phyloP scores from a whole-genome alignment of 805 yeast species.

The Candida schatavii region DNA sequence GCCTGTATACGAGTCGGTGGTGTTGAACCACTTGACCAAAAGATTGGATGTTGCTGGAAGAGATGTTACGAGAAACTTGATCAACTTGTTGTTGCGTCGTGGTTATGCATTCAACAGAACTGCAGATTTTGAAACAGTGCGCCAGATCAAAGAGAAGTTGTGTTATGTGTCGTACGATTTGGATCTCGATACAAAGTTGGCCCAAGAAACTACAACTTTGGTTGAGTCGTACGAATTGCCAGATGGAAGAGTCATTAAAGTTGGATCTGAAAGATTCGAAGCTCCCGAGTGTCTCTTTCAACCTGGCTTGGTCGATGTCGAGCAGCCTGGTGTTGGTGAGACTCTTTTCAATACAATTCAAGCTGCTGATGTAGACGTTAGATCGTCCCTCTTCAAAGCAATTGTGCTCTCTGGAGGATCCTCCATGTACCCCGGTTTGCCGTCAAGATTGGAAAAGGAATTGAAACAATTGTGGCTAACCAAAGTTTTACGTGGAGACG shows the following conservation, averaged over 20 bases:
- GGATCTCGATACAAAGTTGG: conserved; percentile 80
- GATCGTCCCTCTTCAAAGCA: conserved; percentile 84
- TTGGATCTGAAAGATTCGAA: conserved; percentile 93
- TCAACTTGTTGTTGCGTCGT: conserved; percentile 85
- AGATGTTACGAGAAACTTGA: conserved; percentile 95
- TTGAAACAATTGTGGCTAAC: conserved; percentile 95
- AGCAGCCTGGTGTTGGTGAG: conserved; percentile 97
- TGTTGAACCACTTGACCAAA: conserved; percentile 88
- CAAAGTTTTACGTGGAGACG: conserved; percentile 81
- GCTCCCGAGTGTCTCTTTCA: conserved; percentile 98
- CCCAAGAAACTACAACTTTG: conserved; percentile 92
- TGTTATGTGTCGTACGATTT: conserved; percentile 95
- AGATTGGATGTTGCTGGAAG: conserved; percentile 97
- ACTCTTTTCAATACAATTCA: conserved; percentile 88
- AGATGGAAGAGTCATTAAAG: conserved; percentile 90
- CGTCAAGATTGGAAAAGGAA: conserved; percentile 92
- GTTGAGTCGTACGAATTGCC: conserved; percentile 93
- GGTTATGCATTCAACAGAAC: conserved; percentile 98
- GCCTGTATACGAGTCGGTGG: conserved; percentile 96
- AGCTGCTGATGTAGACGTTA: conserved; percentile 89
- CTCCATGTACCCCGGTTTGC: conserved; percentile 97
- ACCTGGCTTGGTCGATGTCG: conserved; percentile 91
- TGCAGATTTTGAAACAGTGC: conserved; percentile 97
- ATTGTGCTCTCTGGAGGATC: conserved; percentile 97
- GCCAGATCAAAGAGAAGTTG: conserved; percentile 94